Conservation (phyloP, 805 yeast species). For the Saccharomycopsis malanga region DNA sequence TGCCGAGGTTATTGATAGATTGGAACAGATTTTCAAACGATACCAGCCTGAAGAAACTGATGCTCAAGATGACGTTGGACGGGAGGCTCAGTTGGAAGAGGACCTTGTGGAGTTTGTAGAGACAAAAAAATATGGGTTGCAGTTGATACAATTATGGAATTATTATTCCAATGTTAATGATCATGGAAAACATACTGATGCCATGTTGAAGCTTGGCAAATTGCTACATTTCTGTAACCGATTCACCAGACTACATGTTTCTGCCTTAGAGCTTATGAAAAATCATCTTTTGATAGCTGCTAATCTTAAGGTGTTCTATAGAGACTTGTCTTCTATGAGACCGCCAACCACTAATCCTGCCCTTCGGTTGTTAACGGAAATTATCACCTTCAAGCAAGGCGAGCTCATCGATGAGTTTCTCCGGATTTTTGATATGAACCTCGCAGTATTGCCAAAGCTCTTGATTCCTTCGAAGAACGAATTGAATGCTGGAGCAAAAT, state of each 20-base stretch:
- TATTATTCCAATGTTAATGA: slow-evolving; percentile 43
- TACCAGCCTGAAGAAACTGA: background rate
- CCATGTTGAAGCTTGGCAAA: slow-evolving; percentile 37
- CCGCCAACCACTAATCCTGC: slow-evolving; percentile 56
- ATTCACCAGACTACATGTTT: slow-evolving; percentile 22
- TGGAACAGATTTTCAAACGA: slow-evolving; percentile 1
- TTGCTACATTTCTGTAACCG: slow-evolving; percentile 1
- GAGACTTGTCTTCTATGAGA: slow-evolving; percentile 54
- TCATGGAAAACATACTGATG: slow-evolving; percentile 40
- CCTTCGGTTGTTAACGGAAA: slow-evolving; percentile 47
- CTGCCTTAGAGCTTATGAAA: slow-evolving; percentile 37
- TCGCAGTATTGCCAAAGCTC: slow-evolving; percentile 55
- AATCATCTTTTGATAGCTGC: slow-evolving; percentile 42
- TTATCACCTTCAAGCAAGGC: slow-evolving; percentile 44
- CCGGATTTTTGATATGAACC: slow-evolving; percentile 59
- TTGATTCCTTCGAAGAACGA: slow-evolving; percentile 48
- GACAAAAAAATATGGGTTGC: slow-evolving; percentile 30
- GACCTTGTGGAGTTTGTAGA: slow-evolving; percentile 29
- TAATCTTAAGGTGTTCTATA: slow-evolving; percentile 54
- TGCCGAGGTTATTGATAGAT: slow-evolving; percentile 1
- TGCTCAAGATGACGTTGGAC: background rate
- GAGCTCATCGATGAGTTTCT: slow-evolving; percentile 49
- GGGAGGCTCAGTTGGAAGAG: background rate
- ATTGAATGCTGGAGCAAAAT: slow-evolving; percentile 31
- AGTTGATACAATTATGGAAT: slow-evolving; percentile 41